A percentile compares a stretch with the other conserved stretches of the same genome.
Conservation (phyloP, 164 flowering plant genomes). For the Houttuynia cordata region DNA sequence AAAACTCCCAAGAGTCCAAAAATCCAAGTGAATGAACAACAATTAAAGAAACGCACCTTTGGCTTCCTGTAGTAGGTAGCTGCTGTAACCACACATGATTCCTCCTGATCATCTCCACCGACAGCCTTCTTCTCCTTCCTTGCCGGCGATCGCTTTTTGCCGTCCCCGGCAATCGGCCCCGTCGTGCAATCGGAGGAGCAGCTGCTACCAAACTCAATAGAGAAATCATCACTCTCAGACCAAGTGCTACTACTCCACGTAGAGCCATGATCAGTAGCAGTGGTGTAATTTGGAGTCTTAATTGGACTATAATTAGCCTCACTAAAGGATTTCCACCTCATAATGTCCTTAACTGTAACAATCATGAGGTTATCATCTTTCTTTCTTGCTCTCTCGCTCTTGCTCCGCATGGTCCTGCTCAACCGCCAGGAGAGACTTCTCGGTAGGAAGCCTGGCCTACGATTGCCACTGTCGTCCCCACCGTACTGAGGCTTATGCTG, state of each 20-base stretch:
- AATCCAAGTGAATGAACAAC: not conserved
- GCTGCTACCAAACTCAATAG: slow-evolving; percentile 17
- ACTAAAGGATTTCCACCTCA: slow-evolving; percentile 37
- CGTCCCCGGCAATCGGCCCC: not conserved
- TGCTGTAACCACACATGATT: slow-evolving; percentile 2
- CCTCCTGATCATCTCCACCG: slow-evolving; percentile 29
- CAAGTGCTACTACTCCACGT: slow-evolving; percentile 10
- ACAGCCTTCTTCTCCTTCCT: slow-evolving; percentile 9
- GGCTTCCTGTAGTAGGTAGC: slow-evolving; percentile 12
- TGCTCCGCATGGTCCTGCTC: slow-evolving; percentile 14
- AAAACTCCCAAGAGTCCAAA: not conserved
- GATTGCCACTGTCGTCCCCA: not conserved
- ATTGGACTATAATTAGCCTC: slow-evolving; percentile 13
- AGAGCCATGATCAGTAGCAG: not conserved
- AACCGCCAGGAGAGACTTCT: slow-evolving; percentile 32
- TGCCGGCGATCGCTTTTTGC: not conserved
- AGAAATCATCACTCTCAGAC: slow-evolving; percentile 35
- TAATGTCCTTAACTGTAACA: slow-evolving; percentile 24
- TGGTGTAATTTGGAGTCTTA: slow-evolving; percentile 17
- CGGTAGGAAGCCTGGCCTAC: not conserved
- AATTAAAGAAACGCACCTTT: slow-evolving; percentile 13
- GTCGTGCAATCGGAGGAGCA: slow-evolving; percentile 11
- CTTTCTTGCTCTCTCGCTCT: slow-evolving; percentile 1
- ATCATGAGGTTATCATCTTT: slow-evolving; percentile 3
- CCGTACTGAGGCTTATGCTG: slow-evolving; percentile 18